Base-by-base conservation (phyloP, 2,329 filamentous ascomycete species). In the Fusarium cicatricum region DNA sequence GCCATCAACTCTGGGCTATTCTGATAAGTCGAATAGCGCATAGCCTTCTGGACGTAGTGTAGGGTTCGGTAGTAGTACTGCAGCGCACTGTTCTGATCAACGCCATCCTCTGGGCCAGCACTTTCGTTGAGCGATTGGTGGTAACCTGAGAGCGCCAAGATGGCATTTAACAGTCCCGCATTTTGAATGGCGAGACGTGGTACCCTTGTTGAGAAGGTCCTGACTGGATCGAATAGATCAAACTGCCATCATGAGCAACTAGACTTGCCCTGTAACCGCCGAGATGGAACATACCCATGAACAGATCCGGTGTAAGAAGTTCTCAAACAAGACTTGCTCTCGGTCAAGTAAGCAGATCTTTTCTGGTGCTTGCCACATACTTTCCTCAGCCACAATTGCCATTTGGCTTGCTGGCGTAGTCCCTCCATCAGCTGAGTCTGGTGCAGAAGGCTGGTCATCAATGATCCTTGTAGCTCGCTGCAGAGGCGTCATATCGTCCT, bases 31-130 rank as follows among this genome's bases (percentile, higher is more conserved):
- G 80, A 75, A 60, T 84, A 85, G 11, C 81, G 77, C 70, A 88
- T 80, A 1, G 85, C 84, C 31, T 81, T 80, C 43, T 85, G 83
- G 0, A 88, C 74, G 56, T 88, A 88, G 43, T 85, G 82, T 0
- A 88, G 73, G 0, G 85, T 86, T 64, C 88, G 83, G 62, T 85
- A 83, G 65, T 88, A 88, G 55, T 86, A 88, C 7, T 72, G 73
- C 34, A 79, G 61, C 2, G 70, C 70, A 8, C 69, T 71, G 7
- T 57, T 62, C 2, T 66, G 55, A 2, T 51, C 55, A 0, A 54
- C 58, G 2, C 58, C 38, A 1, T 53, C 43, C 2, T 47, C 23
- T 1, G 26, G 3, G 3, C 26, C 15, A 1, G 48, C 39, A 2
- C 33, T 51, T 34, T 44, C 40, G 10, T 65, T 51, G 1, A 60